A percentile compares a stretch with the other conserved stretches of the same genome.
Conservation (phyloP, 768 basidiomycete species). For the Lactarius trivialis region DNA sequence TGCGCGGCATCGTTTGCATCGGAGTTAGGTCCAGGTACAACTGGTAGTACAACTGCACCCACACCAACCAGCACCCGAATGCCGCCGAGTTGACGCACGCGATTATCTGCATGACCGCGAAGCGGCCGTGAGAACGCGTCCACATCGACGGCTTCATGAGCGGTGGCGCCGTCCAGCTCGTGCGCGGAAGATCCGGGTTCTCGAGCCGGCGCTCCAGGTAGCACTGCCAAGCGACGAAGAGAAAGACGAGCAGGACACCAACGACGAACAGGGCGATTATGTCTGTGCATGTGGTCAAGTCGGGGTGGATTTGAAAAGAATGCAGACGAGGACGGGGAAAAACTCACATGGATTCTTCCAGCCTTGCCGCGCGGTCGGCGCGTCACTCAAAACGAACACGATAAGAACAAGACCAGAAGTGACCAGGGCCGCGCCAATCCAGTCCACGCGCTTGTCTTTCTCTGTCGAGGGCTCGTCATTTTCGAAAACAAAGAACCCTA, state of each 20-base stretch:
- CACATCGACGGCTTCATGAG: conserved; percentile 60
- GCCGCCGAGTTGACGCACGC: conserved; percentile 58
- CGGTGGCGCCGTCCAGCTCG: conserved; percentile 45
- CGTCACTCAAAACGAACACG: conserved; percentile 68
- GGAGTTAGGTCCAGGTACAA: conserved; percentile 49
- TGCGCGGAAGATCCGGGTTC: conserved; percentile 14
- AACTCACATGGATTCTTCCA: conserved; percentile 55
- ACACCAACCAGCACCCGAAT: conserved; percentile 51
- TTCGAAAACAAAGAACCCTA: conserved; percentile 57
- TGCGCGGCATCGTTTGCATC: conserved; percentile 53
- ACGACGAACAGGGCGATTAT: conserved; percentile 65
- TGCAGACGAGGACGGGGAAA: neutral
- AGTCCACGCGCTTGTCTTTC: conserved; percentile 51
- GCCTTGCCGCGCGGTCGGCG: conserved; percentile 47
- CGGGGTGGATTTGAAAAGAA: neutral
- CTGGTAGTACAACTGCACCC: conserved; percentile 68
- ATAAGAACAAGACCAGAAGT: conserved; percentile 64
- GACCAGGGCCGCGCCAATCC: conserved; percentile 64
- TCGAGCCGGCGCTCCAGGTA: conserved; percentile 42
- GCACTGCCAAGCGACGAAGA: conserved; percentile 63
- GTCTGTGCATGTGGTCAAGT: conserved; percentile 38
- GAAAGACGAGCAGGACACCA: conserved; percentile 46
- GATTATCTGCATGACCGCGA: conserved; percentile 55
- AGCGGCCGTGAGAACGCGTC: conserved; percentile 53
- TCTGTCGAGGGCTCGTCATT: conserved; percentile 38